Percentiles rank a stretch among this genome's conserved stretches.
Evolutionary conservation across 1,139 yeast species (phyloP).

Genomic region (Candida tropicalis): DNA sequence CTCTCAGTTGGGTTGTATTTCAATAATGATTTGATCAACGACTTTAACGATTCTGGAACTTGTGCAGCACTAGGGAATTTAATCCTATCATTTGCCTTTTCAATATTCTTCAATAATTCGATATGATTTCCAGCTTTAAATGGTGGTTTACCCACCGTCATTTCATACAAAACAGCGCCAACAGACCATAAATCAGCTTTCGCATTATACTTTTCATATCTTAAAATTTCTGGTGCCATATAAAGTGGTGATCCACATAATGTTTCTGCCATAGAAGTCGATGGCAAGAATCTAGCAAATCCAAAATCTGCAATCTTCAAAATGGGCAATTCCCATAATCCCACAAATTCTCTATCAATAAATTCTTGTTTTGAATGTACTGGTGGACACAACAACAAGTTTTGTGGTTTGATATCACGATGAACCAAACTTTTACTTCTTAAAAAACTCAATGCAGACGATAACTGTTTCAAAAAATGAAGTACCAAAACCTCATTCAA

Average conservation of each 20-base stretch:
- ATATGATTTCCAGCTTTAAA: slow-evolving; percentile 91
- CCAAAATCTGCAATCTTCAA: slow-evolving; percentile 97
- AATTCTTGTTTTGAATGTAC: slow-evolving; percentile 64
- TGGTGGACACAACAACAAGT: slow-evolving; percentile 78
- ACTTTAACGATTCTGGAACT: slow-evolving; percentile 64
- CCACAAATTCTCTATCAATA: slow-evolving; percentile 59
- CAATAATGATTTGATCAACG: slow-evolving; percentile 71
- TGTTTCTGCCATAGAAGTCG: slow-evolving; percentile 93
- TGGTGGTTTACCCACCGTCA: slow-evolving; percentile 95
- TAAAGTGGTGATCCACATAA: slow-evolving; percentile 95
- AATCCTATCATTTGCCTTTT: slow-evolving; percentile 75
- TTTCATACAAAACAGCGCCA: slow-evolving; percentile 93
- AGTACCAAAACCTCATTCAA: slow-evolving; percentile 75
- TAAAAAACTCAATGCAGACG: slow-evolving; percentile 80
- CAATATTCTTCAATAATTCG: slow-evolving; percentile 83
- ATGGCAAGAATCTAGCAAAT: slow-evolving; percentile 91
- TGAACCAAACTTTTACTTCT: slow-evolving; percentile 85
- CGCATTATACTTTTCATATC: slow-evolving; percentile 94
- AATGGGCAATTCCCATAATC: slow-evolving; percentile 86
- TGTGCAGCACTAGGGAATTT: slow-evolving; percentile 67
- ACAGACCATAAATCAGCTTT: slow-evolving; percentile 98
- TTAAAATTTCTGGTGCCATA: slow-evolving; percentile 96
- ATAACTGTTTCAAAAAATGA: slow-evolving; percentile 84
- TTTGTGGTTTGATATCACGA: slow-evolving; percentile 94
- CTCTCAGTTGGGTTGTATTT: slow-evolving; percentile 87